These are phyloP conservation scores for Iberis pinnata DNA, from an alignment of 345 rosid species.

Conservation along the genomic window DNA sequence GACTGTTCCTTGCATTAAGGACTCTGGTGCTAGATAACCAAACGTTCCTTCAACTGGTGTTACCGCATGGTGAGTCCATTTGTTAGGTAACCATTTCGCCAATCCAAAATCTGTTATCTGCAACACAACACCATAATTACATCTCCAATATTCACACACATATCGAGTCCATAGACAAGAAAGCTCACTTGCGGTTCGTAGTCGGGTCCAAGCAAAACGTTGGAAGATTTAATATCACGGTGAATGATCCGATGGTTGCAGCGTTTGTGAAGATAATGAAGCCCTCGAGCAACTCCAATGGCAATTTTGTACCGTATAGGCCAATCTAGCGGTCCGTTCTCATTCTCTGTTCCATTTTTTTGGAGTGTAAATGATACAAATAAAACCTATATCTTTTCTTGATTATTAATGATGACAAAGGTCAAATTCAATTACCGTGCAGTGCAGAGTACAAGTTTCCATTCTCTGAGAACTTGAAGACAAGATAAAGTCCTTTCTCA, in stretches of 20 bases:
- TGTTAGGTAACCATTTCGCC: slow-evolving; percentile 91
- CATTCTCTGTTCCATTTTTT: slow-evolving; percentile 17
- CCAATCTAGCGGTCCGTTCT: slow-evolving; percentile 45
- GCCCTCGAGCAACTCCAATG: slow-evolving; percentile 70
- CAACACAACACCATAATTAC: not conserved
- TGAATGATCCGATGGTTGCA: slow-evolving; percentile 87
- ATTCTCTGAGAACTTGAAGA: slow-evolving; percentile 72
- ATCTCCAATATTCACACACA: not conserved
- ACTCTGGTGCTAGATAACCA: slow-evolving; percentile 95
- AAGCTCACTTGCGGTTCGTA: slow-evolving; percentile 73
- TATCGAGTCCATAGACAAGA: slow-evolving; percentile 7
- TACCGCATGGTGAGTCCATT: slow-evolving; percentile 88
- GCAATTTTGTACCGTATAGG: slow-evolving; percentile 62
- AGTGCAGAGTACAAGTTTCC: slow-evolving; percentile 70
- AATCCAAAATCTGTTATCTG: slow-evolving; percentile 96
- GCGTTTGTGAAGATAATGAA: slow-evolving; percentile 83
- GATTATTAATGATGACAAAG: too few relatives aligned
- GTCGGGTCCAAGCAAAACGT: slow-evolving; percentile 83
- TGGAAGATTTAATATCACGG: slow-evolving; percentile 89
- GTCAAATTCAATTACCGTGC: slow-evolving; percentile 43
- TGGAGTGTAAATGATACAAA: not conserved
- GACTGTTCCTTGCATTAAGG: slow-evolving; percentile 88
- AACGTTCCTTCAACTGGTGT: slow-evolving; percentile 94
- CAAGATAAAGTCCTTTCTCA: slow-evolving; percentile 74
- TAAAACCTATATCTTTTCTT: not conserved